Evolutionary conservation across 129 eudicot species (phyloP), one percentile per base, ranked within the genome.

Genomic region (Tagetes erecta): DNA sequence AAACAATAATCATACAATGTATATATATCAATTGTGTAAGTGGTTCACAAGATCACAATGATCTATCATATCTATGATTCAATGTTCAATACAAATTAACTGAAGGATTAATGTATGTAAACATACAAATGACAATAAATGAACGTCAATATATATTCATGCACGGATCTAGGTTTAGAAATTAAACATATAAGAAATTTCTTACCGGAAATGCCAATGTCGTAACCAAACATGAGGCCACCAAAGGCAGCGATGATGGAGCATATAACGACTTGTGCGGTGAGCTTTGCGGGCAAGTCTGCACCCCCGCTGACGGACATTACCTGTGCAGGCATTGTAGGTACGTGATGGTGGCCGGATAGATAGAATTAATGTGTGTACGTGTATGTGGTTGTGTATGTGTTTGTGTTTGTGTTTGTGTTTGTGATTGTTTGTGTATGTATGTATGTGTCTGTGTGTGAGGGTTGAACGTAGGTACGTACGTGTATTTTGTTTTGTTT

Each of bases 171-270:
- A 65, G 62, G 80, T 53, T 6, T 46, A 64, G 55, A 44, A 11
- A 30, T 70, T 50, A 37, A 60, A 64, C 4, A 35, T 44, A 3
- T 59, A 64, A 38, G 34, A 36, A 50, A 30, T 4, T 1, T 0
- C 45, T 8, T 3, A 85, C 86, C 88, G 47, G 88, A 85, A 37
- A 85, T 88, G 3, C 94, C 94, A 11, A 85, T 85, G 52, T 85
- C 89, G 49, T 85, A 87, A 38, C 92, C 92, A 30, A 87, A 87
- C 90, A 88, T 85, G 68, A 88, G 88, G 68, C 94, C 94, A 6
- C 90, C 94, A 64, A 78, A 88, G 67, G 90, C 94, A 6, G 94
- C 88, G 38, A 88, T 88, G 64, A 83, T 63, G 64, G 88, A 78
- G 71, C 90, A 88, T 37, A 76, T 11, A 1, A 83, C 10, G 9